These are phyloP conservation scores for Miscanthus sacchariflorus DNA, from an alignment of 202 grass and related monocot species.

Conservation along the genomic window DNA sequence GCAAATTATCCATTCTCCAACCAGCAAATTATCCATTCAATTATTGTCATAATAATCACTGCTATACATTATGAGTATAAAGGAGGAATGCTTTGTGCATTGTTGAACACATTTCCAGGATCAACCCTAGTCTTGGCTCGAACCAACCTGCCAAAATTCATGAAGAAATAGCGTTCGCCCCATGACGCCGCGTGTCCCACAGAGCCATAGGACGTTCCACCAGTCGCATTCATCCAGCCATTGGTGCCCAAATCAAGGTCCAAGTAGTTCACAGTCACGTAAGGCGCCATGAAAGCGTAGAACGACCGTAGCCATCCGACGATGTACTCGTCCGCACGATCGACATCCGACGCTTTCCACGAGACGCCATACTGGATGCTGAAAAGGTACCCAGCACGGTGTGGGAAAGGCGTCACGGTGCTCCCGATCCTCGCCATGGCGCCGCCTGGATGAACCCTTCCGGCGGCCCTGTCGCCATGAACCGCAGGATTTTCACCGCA, in stretches of 20 bases:
- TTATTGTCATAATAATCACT: too few species aligned
- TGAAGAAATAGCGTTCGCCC: slow-evolving; percentile 52
- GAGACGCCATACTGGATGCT: slow-evolving; percentile 58
- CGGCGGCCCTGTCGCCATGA: slow-evolving; percentile 30
- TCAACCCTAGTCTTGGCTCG: slow-evolving; percentile 62
- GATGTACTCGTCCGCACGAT: slow-evolving; percentile 27
- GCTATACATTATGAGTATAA: not conserved
- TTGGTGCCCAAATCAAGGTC: slow-evolving; percentile 70
- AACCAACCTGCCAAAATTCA: slow-evolving; percentile 56
- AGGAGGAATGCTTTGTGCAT: slow-evolving; percentile 68
- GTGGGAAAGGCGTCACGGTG: slow-evolving; percentile 56
- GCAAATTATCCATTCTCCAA: too few species aligned
- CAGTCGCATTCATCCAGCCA: slow-evolving; percentile 31
- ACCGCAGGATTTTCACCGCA: slow-evolving; percentile 33
- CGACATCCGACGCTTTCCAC: slow-evolving; percentile 8
- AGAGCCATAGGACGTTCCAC: not conserved
- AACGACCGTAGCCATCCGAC: slow-evolving; percentile 58
- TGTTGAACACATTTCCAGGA: slow-evolving; percentile 63
- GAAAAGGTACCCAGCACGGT: slow-evolving; percentile 58
- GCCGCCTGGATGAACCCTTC: slow-evolving; percentile 57
- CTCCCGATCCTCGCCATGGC: slow-evolving; percentile 53
- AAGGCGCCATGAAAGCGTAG: slow-evolving; percentile 54
- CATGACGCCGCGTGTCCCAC: not conserved
- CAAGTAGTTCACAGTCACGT: slow-evolving; percentile 73
- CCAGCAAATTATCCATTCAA: too few species aligned